A percentile compares a stretch with the other conserved stretches of the same genome.
phyloP scores from a whole-genome alignment of 139 green algal genomes.

The Chlorella vulgaris region DNA sequence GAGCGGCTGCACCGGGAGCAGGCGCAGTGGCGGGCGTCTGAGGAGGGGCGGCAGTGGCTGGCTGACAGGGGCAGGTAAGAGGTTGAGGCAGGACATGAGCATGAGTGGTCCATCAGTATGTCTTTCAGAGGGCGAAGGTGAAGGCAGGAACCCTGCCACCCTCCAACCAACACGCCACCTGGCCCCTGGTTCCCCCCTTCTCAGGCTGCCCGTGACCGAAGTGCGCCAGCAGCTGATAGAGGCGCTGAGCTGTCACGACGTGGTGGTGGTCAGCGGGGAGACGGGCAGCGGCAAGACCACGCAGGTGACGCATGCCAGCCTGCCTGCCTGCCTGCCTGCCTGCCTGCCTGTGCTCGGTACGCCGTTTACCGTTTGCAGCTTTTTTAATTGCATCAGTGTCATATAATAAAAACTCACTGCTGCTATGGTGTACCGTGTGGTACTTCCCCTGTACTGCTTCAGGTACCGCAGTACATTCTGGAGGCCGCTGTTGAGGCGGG shows the following conservation, averaged over 20 bases:
- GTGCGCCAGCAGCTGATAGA: constrained; percentile 45
- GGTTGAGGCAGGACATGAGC: not conserved
- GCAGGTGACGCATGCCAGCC: constrained; percentile 30
- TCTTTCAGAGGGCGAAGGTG: too few species aligned
- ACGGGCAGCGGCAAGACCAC: constrained; percentile 93
- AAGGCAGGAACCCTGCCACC: too few species aligned
- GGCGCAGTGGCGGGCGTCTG: not conserved
- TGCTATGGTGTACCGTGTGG: too few species aligned
- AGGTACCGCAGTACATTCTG: constrained; percentile 90
- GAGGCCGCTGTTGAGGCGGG: constrained; percentile 60
- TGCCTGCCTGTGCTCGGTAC: too few species aligned
- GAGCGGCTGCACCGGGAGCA: constrained; percentile 22
- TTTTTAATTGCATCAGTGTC: too few species aligned
- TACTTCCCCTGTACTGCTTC: constrained; percentile 12
- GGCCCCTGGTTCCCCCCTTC: too few species aligned
- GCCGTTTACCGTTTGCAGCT: not conserved
- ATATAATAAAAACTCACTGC: too few species aligned
- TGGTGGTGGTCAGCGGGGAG: constrained; percentile 76
- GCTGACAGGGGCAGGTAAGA: constrained; percentile 9
- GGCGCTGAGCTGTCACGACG: constrained; percentile 55
- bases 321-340: not conserved
- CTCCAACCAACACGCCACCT: too few species aligned
- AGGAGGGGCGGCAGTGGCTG: constrained; percentile 25
- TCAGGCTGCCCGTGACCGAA: constrained; percentile 38
- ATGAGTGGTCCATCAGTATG: not conserved